phyloP scores from a whole-genome alignment of 495 filamentous ascomycete species.

The Podospora sp. region DNA sequence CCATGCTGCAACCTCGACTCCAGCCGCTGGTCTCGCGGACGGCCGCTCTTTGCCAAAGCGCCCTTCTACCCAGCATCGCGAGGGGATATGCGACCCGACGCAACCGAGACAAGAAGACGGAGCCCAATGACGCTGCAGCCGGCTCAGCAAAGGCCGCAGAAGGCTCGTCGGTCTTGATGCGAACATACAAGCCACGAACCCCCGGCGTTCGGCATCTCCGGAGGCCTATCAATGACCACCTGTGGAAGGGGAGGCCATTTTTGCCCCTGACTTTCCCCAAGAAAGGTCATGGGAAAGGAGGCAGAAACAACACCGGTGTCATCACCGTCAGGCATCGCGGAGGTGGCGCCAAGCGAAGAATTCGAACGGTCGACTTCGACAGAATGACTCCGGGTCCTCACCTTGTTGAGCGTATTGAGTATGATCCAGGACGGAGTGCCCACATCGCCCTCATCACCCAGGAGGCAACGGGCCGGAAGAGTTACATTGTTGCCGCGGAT shows the following conservation, averaged over 20 bases:
- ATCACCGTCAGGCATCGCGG: slow-evolving; percentile 90
- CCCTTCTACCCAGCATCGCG: slow-evolving; percentile 22
- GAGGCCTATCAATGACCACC: slow-evolving; percentile 90
- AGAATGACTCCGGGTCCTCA: slow-evolving; percentile 77
- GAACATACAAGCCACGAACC: slow-evolving; percentile 92
- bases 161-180: slow-evolving; percentile 55
- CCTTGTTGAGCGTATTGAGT: slow-evolving; percentile 88
- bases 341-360: slow-evolving; percentile 86
- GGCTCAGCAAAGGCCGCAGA: slow-evolving; percentile 24
- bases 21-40: slow-evolving; percentile 31
- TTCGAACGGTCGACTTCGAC: slow-evolving; percentile 85
- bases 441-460: slow-evolving; percentile 87
- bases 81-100: slow-evolving; percentile 32
- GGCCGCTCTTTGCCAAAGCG: slow-evolving; percentile 29
- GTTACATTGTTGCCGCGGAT: slow-evolving; percentile 90
- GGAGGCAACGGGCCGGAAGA: slow-evolving; percentile 66
- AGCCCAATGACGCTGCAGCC: slow-evolving; percentile 6
- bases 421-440: slow-evolving; percentile 89
- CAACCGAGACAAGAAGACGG: slow-evolving; percentile 14
- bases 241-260: slow-evolving; percentile 89
- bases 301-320: slow-evolving; percentile 81
- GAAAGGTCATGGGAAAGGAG: slow-evolving; percentile 88
- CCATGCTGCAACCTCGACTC: slow-evolving; percentile 40
- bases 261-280: slow-evolving; percentile 84
- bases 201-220: slow-evolving; percentile 91